These are phyloP conservation scores for Paratrimastix pyriformis DNA, from an alignment of 78 protist species.

Conservation along the genomic window DNA sequence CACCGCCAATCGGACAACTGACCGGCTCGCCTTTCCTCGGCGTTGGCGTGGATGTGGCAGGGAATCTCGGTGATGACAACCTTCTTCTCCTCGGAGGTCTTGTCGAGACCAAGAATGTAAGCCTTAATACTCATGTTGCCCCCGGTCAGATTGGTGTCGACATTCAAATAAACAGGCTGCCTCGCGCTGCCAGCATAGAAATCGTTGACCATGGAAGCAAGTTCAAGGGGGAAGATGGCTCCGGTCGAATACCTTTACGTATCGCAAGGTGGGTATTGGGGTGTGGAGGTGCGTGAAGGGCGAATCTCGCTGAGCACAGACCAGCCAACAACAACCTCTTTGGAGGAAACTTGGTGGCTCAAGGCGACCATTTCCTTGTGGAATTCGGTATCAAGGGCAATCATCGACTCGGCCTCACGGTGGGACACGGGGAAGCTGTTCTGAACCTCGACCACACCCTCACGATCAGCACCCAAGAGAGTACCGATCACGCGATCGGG, in stretches of 20 bases:
- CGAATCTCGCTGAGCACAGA: constrained; percentile 25
- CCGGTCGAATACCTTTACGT: too few species aligned
- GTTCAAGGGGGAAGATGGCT: too few species aligned
- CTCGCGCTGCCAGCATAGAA: constrained; percentile 4
- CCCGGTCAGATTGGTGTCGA: background rate
- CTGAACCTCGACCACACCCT: constrained; percentile 12
- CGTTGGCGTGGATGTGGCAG: too few species aligned
- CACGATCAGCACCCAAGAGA: background rate
- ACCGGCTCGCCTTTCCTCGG: too few species aligned
- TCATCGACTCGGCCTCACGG: too few species aligned
- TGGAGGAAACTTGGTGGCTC: constrained; percentile 13
- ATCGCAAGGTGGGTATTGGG: too few species aligned
- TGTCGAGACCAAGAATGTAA: too few species aligned
- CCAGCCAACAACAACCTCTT: constrained; percentile 36
- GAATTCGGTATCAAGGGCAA: constrained; percentile 34
- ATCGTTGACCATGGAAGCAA: too few species aligned
- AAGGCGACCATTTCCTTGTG: constrained; percentile 7
- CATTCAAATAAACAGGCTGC: background rate
- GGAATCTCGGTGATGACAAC: too few species aligned
- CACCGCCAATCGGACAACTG: too few species aligned
- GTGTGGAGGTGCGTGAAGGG: constrained; percentile 20
- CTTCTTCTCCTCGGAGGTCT: too few species aligned
- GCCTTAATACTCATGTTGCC: too few species aligned
- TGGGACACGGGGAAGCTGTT: constrained; percentile 37
- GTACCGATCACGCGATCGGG: constrained; percentile 36